Evolutionary conservation across 2,329 filamentous ascomycete species (phyloP), one percentile per base, ranked within the genome.

Genomic region (Apiospora marii): DNA sequence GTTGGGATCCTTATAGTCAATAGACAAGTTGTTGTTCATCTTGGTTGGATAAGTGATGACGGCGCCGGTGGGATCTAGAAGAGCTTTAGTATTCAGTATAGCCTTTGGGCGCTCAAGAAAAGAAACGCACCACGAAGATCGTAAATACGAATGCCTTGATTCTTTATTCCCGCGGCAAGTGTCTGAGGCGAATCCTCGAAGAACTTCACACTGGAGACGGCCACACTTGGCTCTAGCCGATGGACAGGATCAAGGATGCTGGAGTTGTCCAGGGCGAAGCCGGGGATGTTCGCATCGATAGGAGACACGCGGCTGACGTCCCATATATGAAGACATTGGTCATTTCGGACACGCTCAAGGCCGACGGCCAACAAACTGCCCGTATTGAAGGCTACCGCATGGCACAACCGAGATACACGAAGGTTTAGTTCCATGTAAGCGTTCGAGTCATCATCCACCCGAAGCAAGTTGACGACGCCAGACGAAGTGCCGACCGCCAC

Each of bases 191-290:
- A 92, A 75, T 93, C 90, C 73, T 93, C 89, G 73, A 96, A 95
- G 84, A 96, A 97, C 78, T 93, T 92, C 77, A 95, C 91, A 78
- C 93, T 95, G 1, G 92, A 94, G 34, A 96, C 92, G n/a, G 93
- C 92, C 58, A 94, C 92, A 70, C 89, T 91, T 4, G 88, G 87
- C 78, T 92, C 91, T 4, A 91, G 82, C 27, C 89, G 85, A 80
- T 90, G 82, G 79, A 89, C 81, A 74, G 93, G 84, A 81, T 91
- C 87, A 79, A 88, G 81, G 79, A 89, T 82, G 79, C 86, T 76
- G 81, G 88, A 81, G 51, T 84, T 80, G 68, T 86, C 84, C 2
- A 82, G 76, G 1, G 87, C 85, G 44, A 90, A 90, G 34, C 90
- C 90, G 44, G 82, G 82, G 27, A 81, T 81, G 22, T 80, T 82